A percentile compares a stretch with the other conserved stretches of the same genome.
phyloP scores from a whole-genome alignment of 2,329 filamentous ascomycete genomes.

The Cytospora chrysosperma region DNA sequence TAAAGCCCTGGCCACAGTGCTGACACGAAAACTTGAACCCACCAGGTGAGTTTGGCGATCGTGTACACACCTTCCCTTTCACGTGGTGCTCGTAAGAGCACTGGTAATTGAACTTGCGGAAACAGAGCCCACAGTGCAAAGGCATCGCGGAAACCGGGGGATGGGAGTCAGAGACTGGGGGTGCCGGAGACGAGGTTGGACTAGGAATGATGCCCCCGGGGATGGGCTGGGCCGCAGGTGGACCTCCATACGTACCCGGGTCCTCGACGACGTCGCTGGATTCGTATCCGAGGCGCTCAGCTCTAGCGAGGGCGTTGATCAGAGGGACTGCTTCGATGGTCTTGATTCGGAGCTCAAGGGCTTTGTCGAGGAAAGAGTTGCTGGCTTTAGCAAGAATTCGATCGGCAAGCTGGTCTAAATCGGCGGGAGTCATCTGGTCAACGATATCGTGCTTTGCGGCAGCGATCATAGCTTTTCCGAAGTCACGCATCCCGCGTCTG shows the following conservation, averaged over 20 bases:
- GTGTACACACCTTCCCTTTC: constrained; percentile 36
- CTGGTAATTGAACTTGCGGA: constrained; percentile 21
- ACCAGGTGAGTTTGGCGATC: constrained; percentile 24
- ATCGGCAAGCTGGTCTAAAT: constrained; percentile 47
- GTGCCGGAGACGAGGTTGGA: constrained; percentile 18
- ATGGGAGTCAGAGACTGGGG: neutral
- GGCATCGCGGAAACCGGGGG: neutral
- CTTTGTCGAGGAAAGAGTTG: constrained; percentile 51
- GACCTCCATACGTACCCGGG: constrained; percentile 18
- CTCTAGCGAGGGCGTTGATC: constrained; percentile 56
- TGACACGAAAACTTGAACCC: constrained; percentile 42
- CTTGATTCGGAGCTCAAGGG: constrained; percentile 49
- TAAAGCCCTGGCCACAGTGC: constrained; percentile 48
- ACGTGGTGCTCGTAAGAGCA: constrained; percentile 34
- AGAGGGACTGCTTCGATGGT: constrained; percentile 55
- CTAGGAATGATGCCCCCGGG: constrained; percentile 38
- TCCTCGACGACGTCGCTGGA: constrained; percentile 47
- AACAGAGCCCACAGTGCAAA: constrained; percentile 23
- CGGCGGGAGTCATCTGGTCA: constrained; percentile 37
- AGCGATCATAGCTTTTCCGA: constrained; percentile 44
- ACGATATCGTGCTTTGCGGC: constrained; percentile 44
- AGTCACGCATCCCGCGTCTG: constrained; percentile 42
- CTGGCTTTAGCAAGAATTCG: constrained; percentile 47
- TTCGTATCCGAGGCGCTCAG: constrained; percentile 58
- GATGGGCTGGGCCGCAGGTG: neutral